Evolutionary conservation across 768 basidiomycete genomes (phyloP).

Genomic region (Hemileccinum rubropunctum): DNA sequence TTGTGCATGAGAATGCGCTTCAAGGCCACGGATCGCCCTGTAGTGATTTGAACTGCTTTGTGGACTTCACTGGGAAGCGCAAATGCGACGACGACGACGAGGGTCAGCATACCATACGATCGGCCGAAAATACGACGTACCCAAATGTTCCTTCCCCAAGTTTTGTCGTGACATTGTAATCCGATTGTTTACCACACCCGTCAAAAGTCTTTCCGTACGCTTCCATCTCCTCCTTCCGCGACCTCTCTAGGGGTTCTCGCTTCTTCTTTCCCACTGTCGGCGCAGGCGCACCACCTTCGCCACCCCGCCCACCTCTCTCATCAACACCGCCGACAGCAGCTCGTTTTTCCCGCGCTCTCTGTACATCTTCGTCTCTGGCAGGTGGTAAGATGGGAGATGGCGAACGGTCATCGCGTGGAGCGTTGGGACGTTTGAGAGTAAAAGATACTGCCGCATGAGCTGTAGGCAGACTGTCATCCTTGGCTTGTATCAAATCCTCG

Average conservation of each 20-base stretch:
- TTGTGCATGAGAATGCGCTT: slow-evolving; percentile 97
- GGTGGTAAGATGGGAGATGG: slow-evolving; percentile 39
- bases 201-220: slow-evolving; percentile 67
- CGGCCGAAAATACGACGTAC: slow-evolving; percentile 42
- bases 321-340: slow-evolving; percentile 8
- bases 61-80: slow-evolving; percentile 72
- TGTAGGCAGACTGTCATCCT: slow-evolving; percentile 34
- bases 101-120: slow-evolving; percentile 7
- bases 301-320: slow-evolving; percentile 1
- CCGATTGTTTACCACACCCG: slow-evolving; percentile 67
- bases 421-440: slow-evolving; percentile 42
- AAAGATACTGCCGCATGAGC: slow-evolving; percentile 42
- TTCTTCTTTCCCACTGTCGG: slow-evolving; percentile 26
- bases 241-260: slow-evolving; percentile 46
- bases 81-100: not conserved
- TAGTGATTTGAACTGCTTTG: slow-evolving; percentile 69
- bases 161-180: slow-evolving; percentile 82
- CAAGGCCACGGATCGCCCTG: slow-evolving; percentile 70
- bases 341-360: slow-evolving; percentile 26
- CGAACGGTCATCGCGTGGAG: slow-evolving; percentile 46
- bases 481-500: slow-evolving; percentile 11
- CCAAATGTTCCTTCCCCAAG: slow-evolving; percentile 98
- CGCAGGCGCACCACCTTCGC: slow-evolving; percentile 1
- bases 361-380: slow-evolving; percentile 27
- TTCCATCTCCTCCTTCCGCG: slow-evolving; percentile 60